Evolutionary conservation across 495 filamentous ascomycete genomes (phyloP), one percentile per base, ranked within the genome.

Genomic region (Penicillium diatomitis): DNA sequence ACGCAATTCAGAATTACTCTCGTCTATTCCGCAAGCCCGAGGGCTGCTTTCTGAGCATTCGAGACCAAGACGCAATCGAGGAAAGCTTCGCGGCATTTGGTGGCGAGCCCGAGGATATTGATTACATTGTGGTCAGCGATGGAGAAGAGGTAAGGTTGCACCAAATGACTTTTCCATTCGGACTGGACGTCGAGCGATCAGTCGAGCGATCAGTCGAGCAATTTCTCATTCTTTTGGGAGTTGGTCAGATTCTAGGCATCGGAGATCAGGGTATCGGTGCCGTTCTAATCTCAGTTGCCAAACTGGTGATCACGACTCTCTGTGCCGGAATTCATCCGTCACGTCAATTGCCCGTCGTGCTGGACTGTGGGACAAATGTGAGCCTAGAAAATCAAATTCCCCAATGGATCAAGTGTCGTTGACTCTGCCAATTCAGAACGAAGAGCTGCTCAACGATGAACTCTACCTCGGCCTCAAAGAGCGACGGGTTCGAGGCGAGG

Each of bases 181-280:
- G 20, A 20, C 20, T 1, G 20, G 20, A 20, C 2, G 20, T 20
- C 20, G 20, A 20, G 20, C 2, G 20, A 20, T 20, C 20, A 20
- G 20, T 20, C 20, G 20, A 20, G 20, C 2, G 20, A 20, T 20
- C 20, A 20, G 20, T 20, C 20, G 20, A 20, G 20, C 20, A 20
- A 20, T 20, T 0, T 20, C 20, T 20, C 20, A 20, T 20, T 20
- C 20, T 20, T 20, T 52, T 8, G 48, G 8, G 9, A 64, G 8
- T 9, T 31, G 66, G 3, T 7, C 44, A 90, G 70, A 94, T 95
- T 48, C 76, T 95, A 5, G 89, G 89, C 0, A 91, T 95, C 47
- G 90, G 89, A 3, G 89, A 95, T 58, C 89, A 95, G 64, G 89
- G 90, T n/a, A 85, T 87, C 4, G 90, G 90, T 9, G 88, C 83